Conservation (phyloP, 1,284 basidiomycete genomes). For the Chondrostereum purpureum region DNA sequence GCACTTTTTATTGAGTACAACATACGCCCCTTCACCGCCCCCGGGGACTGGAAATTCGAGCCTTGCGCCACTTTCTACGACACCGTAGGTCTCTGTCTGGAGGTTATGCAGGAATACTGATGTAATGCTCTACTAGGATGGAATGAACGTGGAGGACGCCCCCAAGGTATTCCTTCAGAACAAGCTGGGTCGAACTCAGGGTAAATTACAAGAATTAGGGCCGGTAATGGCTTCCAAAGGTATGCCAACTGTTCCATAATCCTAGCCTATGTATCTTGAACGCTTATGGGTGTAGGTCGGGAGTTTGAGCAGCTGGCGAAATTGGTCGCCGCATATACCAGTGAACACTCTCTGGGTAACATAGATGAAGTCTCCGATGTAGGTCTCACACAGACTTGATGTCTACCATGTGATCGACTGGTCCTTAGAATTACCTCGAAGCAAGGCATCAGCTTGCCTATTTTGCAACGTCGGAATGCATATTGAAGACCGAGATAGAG, state of each 20-base stretch:
- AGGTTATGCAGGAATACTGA: too few relatives aligned
- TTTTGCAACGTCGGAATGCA: slow-evolving; percentile 46
- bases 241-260: slow-evolving; percentile 26
- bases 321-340: slow-evolving; percentile 44
- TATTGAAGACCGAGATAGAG: slow-evolving; percentile 55
- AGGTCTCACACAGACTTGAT: slow-evolving; percentile 18
- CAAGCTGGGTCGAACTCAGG: slow-evolving; percentile 52
- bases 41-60: slow-evolving; percentile 66
- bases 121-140: slow-evolving; percentile 37
- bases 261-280: slow-evolving; percentile 7
- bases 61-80: slow-evolving; percentile 73
- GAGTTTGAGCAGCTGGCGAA: slow-evolving; percentile 51
- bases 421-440: slow-evolving; percentile 55
- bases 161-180: slow-evolving; percentile 77
- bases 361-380: slow-evolving; percentile 64
- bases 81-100: slow-evolving; percentile 39
- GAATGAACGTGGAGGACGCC: slow-evolving; percentile 55
- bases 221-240: slow-evolving; percentile 56
- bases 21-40: slow-evolving; percentile 53
- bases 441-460: slow-evolving; percentile 53
- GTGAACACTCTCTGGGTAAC: slow-evolving; percentile 49
- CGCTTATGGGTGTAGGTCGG: slow-evolving; percentile 35
- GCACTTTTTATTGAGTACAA: slow-evolving; percentile 68
- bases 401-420: slow-evolving; percentile 2
- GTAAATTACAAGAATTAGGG: slow-evolving; percentile 53